Conservation (phyloP, 768 basidiomycete genomes). For the Termitomyces eurrhizus region DNA sequence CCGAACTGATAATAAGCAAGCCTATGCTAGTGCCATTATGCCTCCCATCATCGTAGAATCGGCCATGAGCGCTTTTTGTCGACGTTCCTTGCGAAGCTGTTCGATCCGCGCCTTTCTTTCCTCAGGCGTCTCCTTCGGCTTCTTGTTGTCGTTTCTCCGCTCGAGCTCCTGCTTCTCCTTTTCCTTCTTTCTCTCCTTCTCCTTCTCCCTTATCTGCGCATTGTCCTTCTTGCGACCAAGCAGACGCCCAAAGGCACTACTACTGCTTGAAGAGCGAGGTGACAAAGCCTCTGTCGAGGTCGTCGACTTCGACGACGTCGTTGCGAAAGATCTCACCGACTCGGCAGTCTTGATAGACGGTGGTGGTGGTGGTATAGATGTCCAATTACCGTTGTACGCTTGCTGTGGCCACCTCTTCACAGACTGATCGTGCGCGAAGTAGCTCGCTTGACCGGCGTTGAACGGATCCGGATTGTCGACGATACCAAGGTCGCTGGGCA, state of each 20-base stretch:
- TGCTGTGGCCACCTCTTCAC: constrained; percentile 26
- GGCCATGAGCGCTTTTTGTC: constrained; percentile 7
- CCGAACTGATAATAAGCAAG: not conserved
- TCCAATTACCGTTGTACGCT: constrained; percentile 20
- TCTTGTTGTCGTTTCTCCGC: constrained; percentile 26
- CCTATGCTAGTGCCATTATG: constrained; percentile 15
- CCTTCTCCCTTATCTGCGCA: constrained; percentile 1
- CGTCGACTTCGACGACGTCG: not conserved
- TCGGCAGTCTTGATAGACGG: not conserved
- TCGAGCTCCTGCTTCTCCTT: constrained; percentile 30
- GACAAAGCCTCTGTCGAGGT: constrained; percentile 2
- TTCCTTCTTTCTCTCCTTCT: constrained; percentile 31
- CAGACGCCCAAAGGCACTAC: constrained; percentile 20
- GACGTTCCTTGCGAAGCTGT: constrained; percentile 3
- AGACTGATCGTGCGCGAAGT: constrained; percentile 12
- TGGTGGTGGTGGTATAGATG: not conserved
- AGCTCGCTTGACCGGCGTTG: constrained; percentile 8
- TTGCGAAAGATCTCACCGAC: not conserved
- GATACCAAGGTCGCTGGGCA: constrained; percentile 27
- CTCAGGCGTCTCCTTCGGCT: constrained; percentile 15
- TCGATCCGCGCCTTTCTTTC: constrained; percentile 15
- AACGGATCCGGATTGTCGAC: constrained; percentile 20
- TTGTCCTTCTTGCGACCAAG: constrained; percentile 18
- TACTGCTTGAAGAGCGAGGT: constrained; percentile 15
- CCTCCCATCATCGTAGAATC: constrained; percentile 15